Evolutionary conservation across 371 early-diverging fungal species (phyloP), one percentile per base, ranked within the genome.

Genomic region (Nematocida ironsii): DNA sequence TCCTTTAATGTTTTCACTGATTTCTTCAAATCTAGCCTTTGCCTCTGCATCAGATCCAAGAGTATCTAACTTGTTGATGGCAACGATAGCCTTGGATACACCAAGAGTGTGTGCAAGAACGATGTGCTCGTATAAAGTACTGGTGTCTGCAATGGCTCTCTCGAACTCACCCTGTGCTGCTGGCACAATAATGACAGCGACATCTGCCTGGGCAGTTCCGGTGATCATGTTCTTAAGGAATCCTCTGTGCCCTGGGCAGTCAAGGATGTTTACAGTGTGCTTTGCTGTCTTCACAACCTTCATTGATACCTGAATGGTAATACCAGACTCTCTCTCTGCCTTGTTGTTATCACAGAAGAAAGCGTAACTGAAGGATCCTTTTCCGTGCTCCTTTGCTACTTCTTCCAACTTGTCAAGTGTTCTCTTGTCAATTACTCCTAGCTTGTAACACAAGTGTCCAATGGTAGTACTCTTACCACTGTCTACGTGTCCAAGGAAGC

Each of bases 181-280:
- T 48, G 96, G 93, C 23, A 96, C 96, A 62, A 97, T 93, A 86
- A 97, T 93, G 83, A 97, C 95, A 57, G 94, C 98, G 76, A 96
- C 95, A 85, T 98, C 98, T 83, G 89, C 89, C 64, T 94, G 94
- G 61, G 97, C 94, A 82, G 97, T 96, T 87, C 98, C 97, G 82
- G 95, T 95, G 87, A 97, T 95, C 95, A 97, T 96, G 91, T 97
- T 98, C 91, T 97, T 98, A 87, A 98, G 93, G 89, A 95, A 98
- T 91, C 96, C 98, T 82, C 94, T 93, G 91, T 98, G 98, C 61
- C 97, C 97, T 66, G 98, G 98, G 89, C 97, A 96, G 89, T 98
- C 97, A n/a, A 96, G 92, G 67, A 85, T 54, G 72, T 86, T 86
- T 6, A 85, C 39, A 4, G 62, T 69, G 68, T 82, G 83, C 75